Evolutionary conservation across 1,284 basidiomycete genomes (phyloP).

Genomic region (Thelephora terrestris): DNA sequence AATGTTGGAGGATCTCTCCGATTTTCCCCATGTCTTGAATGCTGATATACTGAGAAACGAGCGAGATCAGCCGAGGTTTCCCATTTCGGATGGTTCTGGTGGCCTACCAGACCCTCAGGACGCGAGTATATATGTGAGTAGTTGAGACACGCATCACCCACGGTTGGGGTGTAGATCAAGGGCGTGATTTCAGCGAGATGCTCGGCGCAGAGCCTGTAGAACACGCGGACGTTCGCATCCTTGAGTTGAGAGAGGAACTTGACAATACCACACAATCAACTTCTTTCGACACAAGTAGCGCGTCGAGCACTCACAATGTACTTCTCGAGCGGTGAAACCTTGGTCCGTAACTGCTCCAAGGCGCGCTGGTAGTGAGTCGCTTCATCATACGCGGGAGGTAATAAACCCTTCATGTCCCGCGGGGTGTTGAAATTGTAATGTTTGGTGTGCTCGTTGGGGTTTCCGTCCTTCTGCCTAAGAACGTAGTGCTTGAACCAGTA

Average conservation of each 20-base stretch:
- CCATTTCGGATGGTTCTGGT: neutral
- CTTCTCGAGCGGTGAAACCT: conserved; percentile 67
- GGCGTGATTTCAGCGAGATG: conserved; percentile 74
- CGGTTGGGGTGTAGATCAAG: conserved; percentile 86
- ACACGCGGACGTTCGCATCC: conserved; percentile 59
- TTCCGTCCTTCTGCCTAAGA: too few relatives aligned
- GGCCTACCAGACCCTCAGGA: conserved; percentile 65
- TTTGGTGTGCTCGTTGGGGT: too few relatives aligned
- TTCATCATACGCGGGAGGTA: conserved; percentile 52
- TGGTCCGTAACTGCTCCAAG: conserved; percentile 62
- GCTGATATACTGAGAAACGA: conserved; percentile 57
- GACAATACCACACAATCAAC: too few relatives aligned
- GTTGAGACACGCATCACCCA: conserved; percentile 85
- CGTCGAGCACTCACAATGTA: conserved; percentile 38
- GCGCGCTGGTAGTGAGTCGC: conserved; percentile 49
- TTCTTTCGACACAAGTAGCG: too few relatives aligned
- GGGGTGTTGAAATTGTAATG: too few relatives aligned
- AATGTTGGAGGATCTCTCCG: conserved; percentile 59
- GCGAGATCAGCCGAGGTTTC: neutral
- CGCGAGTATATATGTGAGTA: conserved; percentile 76
- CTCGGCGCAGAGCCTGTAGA: conserved; percentile 60
- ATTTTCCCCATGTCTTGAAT: conserved; percentile 81
- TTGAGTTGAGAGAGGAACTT: conserved; percentile 62
- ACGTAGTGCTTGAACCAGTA: too few relatives aligned
- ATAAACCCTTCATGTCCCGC: conserved; percentile 34